Conservation (phyloP, 2,329 filamentous ascomycete genomes). For the Nemania abortiva region DNA sequence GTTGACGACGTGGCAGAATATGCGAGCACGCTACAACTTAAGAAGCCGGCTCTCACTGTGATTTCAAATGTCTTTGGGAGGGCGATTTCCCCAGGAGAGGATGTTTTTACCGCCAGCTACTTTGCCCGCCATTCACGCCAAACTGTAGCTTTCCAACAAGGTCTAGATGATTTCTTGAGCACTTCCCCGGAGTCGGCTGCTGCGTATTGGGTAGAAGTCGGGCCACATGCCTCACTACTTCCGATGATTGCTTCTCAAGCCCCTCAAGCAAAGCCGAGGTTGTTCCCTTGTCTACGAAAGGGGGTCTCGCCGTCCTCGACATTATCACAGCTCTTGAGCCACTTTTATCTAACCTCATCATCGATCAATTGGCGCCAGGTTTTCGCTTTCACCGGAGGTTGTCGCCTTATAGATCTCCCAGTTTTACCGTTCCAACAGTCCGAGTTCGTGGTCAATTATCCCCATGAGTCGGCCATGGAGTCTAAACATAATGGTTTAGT, state of each 20-base stretch:
- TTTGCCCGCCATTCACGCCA: constrained; percentile 26
- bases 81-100: constrained; percentile 16
- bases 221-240: constrained; percentile 31
- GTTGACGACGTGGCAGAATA: constrained; percentile 33
- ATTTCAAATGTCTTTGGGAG: constrained; percentile 11
- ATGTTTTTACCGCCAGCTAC: constrained; percentile 26
- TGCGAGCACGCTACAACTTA: constrained; percentile 17
- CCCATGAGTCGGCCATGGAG: too few species aligned
- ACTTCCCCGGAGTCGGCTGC: not conserved
- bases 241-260: constrained; percentile 31
- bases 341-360: constrained; percentile 17
- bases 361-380: too few species aligned
- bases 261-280: constrained; percentile 13
- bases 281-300: constrained; percentile 27
- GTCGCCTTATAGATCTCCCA: too few species aligned
- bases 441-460: too few species aligned
- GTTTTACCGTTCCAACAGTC: too few species aligned
- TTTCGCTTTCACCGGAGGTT: too few species aligned
- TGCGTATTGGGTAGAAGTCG: constrained; percentile 25
- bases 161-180: constrained; percentile 19
- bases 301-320: constrained; percentile 21
- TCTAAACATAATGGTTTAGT: too few species aligned
- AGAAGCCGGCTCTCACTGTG: too few species aligned
- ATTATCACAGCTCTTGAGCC: constrained; percentile 22
- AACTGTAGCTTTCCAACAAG: constrained; percentile 30